These are phyloP conservation scores for Lipomyces chichibuensis DNA, from an alignment of 805 yeast species.

Conservation along the genomic window DNA sequence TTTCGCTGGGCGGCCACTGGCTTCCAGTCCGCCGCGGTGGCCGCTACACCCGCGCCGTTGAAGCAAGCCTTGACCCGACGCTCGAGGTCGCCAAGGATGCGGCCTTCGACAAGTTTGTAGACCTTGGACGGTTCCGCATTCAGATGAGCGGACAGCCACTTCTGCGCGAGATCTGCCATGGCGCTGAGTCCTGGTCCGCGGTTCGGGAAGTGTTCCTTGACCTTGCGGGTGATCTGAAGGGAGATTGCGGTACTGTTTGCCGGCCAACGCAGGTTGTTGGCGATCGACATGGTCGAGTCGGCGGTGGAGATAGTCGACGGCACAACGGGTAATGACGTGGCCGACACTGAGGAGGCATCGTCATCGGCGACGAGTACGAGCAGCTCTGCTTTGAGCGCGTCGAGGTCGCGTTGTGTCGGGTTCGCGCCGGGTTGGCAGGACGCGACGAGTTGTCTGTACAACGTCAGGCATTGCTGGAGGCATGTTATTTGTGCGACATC, in stretches of 20 bases:
- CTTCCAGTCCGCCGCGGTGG: background rate
- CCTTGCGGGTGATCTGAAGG: constrained; percentile 32
- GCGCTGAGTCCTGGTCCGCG: constrained; percentile 11
- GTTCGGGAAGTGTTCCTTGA: constrained; percentile 13
- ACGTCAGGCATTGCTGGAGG: constrained; percentile 68
- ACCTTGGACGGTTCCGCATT: constrained; percentile 11
- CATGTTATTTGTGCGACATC: constrained; percentile 86
- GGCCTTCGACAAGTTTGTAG: constrained; percentile 27
- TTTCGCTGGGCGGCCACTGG: background rate
- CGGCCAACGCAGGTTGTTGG: constrained; percentile 21
- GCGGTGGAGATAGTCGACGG: background rate
- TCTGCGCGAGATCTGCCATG: constrained; percentile 16
- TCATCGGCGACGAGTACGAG: constrained; percentile 31
- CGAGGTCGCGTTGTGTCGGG: constrained; percentile 21
- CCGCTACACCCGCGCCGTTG: constrained; percentile 9
- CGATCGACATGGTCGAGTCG: background rate
- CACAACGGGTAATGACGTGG: constrained; percentile 1
- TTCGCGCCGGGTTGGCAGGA: constrained; percentile 12
- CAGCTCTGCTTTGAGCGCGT: constrained; percentile 31
- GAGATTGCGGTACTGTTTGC: constrained; percentile 19
- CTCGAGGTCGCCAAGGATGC: constrained; percentile 27
- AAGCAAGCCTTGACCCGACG: constrained; percentile 12
- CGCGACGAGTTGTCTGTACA: constrained; percentile 66
- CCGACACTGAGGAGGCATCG: background rate
- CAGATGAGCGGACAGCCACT: constrained; percentile 22